Evolutionary conservation across 495 filamentous ascomycete species (phyloP), one percentile per base, ranked within the genome.

Genomic region (Penicillium flavigenum): DNA sequence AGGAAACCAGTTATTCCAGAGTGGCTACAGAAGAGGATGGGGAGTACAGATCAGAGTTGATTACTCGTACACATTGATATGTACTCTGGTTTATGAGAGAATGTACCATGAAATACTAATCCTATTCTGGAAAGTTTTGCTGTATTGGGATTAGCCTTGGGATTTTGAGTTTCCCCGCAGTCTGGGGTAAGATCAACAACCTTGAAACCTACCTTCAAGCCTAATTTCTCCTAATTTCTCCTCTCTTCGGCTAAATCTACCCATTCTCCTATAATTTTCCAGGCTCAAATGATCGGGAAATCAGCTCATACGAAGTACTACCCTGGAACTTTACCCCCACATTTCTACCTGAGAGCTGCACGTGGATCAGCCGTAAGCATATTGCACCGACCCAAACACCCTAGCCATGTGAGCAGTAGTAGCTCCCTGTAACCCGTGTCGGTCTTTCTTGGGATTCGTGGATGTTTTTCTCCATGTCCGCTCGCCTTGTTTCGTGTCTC

Each of bases 21-120:
- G 17, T 87, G 84, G 83, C 62, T 86, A 64, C 66, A 60, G 65
- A 72, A 68, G 31, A 72, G 81, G 63, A 77, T 86, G 43, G 51
- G 29, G 12, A 27, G 49, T 29, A 19, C 46, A 39, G n/a, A 17
- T 2, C 6, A 17, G 1, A 19, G 6, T 31, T 44, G 51, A 44
- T n/a, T 17, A 8, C 26, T 8, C 24, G 24, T 26, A 5, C 24
- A 26, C 24, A 26, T 26, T 26, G 24, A 26, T 26, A 26, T 6
- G 24, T 17, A 8, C 26, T 16, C 20, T 45, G 11, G 26, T 47
- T 14, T 29, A 16, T 2, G 3, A 2, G n/a, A 2, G 4, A 42
- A 19, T 3, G 17, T 6, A 17, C 12, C 19, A 22, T 0, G 41
- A 10, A 42, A 41, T 0, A 7, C 41, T 43, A 4, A 43, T 19